Percentiles rank a stretch among this genome's conserved stretches.
Conservation (phyloP, 495 filamentous ascomycete genomes). For the Penicillium paxilli region DNA sequence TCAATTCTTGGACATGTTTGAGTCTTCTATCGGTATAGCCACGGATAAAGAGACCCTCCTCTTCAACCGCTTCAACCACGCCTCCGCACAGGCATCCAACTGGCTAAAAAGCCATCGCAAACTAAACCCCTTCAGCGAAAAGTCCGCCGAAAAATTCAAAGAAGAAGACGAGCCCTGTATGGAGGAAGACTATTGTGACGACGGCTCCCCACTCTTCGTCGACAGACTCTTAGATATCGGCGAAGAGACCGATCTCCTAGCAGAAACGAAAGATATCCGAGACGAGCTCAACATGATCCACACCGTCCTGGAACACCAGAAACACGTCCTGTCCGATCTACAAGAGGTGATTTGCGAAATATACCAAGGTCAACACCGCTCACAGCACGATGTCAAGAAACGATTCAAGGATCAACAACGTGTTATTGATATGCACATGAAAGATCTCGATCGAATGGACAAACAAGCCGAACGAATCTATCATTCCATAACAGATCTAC, state of each 20-base stretch:
- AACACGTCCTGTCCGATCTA: constrained; percentile 53
- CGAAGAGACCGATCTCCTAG: constrained; percentile 62
- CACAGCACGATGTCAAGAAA: constrained; percentile 55
- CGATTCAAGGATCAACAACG: constrained; percentile 61
- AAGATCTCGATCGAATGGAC: constrained; percentile 69
- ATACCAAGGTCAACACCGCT: constrained; percentile 42
- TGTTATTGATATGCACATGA: constrained; percentile 59
- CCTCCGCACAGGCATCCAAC: constrained; percentile 58
- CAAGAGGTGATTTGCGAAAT: constrained; percentile 55
- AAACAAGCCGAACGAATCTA: constrained; percentile 67
- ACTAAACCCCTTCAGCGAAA: constrained; percentile 39
- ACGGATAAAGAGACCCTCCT: constrained; percentile 64
- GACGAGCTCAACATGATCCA: constrained; percentile 73
- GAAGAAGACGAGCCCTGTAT: constrained; percentile 5
- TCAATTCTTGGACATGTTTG: constrained; percentile 75
- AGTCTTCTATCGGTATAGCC: constrained; percentile 62
- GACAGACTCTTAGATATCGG: constrained; percentile 69
- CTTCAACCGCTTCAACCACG: constrained; percentile 63
- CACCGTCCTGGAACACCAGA: constrained; percentile 61
- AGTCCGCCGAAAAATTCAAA: neutral
- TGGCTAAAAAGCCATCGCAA: constrained; percentile 64
- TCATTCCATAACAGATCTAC: constrained; percentile 60
- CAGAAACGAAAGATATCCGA: constrained; percentile 70
- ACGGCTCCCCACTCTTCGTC: constrained; percentile 52
- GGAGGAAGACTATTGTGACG: constrained; percentile 24